Percentiles rank a stretch among this genome's conserved stretches.
Evolutionary conservation across 139 green algal genomes (phyloP).

Genomic region (Coelastrella sp.): DNA sequence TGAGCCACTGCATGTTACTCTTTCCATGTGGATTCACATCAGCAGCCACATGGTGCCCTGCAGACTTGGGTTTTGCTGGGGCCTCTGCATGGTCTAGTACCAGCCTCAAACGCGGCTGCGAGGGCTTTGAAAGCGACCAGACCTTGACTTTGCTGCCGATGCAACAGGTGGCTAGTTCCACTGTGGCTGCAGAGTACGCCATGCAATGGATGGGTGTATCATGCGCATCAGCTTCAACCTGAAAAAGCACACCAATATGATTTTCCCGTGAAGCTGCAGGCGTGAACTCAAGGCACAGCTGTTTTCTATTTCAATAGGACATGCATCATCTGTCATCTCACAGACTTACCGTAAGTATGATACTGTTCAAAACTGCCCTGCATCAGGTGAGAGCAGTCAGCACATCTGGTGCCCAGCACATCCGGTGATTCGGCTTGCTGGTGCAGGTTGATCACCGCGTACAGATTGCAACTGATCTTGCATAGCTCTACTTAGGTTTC

Average conservation of each 20-base stretch:
- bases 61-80: background rate
- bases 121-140: constrained; percentile 57
- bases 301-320: too few species aligned
- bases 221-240: constrained; percentile 57
- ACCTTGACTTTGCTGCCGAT: constrained; percentile 75
- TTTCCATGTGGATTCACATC: constrained; percentile 21
- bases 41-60: background rate
- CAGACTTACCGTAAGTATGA: too few species aligned
- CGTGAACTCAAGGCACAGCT: too few species aligned
- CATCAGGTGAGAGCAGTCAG: too few species aligned
- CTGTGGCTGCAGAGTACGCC: constrained; percentile 57
- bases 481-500: too few species aligned
- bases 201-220: constrained; percentile 67
- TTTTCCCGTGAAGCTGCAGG: too few species aligned
- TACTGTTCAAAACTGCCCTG: too few species aligned
- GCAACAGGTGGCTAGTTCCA: constrained; percentile 67
- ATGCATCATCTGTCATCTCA: too few species aligned
- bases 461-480: too few species aligned
- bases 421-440: too few species aligned
- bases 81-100: constrained; percentile 56
- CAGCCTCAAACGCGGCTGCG: constrained; percentile 39
- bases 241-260: background rate
- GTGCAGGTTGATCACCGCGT: too few species aligned
- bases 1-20: constrained; percentile 51
- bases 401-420: too few species aligned